Evolutionary conservation across 148 eudicot species (phyloP).

Genomic region (Fagopyrum homotropicum): DNA sequence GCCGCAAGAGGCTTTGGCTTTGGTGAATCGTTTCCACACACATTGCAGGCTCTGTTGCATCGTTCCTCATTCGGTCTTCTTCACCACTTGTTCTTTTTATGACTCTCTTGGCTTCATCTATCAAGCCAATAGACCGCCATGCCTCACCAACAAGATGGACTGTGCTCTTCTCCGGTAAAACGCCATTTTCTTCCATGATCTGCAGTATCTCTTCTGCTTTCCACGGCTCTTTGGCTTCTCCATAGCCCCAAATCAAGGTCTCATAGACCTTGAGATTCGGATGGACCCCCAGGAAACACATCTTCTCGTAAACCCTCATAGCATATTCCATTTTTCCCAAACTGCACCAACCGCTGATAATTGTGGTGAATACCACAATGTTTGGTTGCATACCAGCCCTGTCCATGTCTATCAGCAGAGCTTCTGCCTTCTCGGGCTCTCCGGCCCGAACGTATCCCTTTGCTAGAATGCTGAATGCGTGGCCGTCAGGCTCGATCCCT

Average conservation of each 20-base stretch:
- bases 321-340: conserved; percentile 77
- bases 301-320: conserved; percentile 46
- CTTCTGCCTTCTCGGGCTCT: conserved; percentile 65
- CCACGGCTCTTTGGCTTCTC: conserved; percentile 87
- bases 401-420: conserved; percentile 43
- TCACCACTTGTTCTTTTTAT: not conserved
- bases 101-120: conserved; percentile 53
- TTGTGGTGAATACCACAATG: conserved; percentile 78
- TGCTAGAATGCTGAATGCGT: conserved; percentile 83
- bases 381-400: conserved; percentile 46
- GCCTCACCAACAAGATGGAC: conserved; percentile 66
- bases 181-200: conserved; percentile 49
- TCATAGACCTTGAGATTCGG: conserved; percentile 81
- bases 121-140: conserved; percentile 71
- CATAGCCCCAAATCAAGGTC: conserved; percentile 84
- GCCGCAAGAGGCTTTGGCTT: conserved; percentile 13
- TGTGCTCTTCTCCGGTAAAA: conserved; percentile 48
- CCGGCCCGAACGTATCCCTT: conserved; percentile 87
- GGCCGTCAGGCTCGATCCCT: conserved; percentile 67
- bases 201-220: conserved; percentile 71
- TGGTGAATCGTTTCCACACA: conserved; percentile 19
- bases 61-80: conserved; percentile 6
- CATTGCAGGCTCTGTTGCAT: conserved; percentile 2
- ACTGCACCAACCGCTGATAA: conserved; percentile 96
- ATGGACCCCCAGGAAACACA: conserved; percentile 54